Base-by-base conservation (phyloP, 129 eudicot species). In the Pseudognaphalium luteoalbum region DNA sequence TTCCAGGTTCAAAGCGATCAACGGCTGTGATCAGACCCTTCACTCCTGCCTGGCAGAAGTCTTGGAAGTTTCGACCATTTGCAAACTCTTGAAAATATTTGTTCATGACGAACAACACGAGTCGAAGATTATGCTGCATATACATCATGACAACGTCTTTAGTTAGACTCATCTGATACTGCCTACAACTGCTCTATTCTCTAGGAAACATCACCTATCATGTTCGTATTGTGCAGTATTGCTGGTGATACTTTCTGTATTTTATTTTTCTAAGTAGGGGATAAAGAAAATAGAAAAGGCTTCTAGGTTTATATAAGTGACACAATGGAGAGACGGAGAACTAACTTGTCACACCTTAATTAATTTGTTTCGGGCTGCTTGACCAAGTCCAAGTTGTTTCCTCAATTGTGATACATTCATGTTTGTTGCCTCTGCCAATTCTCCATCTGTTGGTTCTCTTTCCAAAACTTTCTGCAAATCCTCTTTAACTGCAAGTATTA, bases 61-160 rank as follows among this genome's bases (percentile, higher is more conserved):
- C 99, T 80, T 86, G 92, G 72, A 91, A 91, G 68, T 83, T 80
- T 44, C 94, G 87, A 56, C 97, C 94, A 68, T 85, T 89, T 52
- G 88, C 74, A 79, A 89, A 91, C 78, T 89, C 96, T 88, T 89
- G 97, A 84, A 95, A 95, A 66, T 91, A 85, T 79, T 91, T 95
- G 86, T 95, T 95, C 90, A 95, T 91, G 41, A 85, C 96, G 81
- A 91, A 95, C 75, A 89, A 71, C 37, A 95, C 90, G 0, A 95
- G 97, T 68, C 99, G 91, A 41, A 95, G 96, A 80, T 95, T 95
- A 88, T 95, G 99, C 99, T 95, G 99, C 86, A 88, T 57, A 33
- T 29, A 80, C 16, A 60, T 60, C 39, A 71, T 34, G 34, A 70
- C 15, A 58, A 67, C 16, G 35, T 37, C 21, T 59, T 68, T 34